Base-by-base conservation (phyloP, 2,329 filamentous ascomycete genomes). In the Colletotrichum phormii region DNA sequence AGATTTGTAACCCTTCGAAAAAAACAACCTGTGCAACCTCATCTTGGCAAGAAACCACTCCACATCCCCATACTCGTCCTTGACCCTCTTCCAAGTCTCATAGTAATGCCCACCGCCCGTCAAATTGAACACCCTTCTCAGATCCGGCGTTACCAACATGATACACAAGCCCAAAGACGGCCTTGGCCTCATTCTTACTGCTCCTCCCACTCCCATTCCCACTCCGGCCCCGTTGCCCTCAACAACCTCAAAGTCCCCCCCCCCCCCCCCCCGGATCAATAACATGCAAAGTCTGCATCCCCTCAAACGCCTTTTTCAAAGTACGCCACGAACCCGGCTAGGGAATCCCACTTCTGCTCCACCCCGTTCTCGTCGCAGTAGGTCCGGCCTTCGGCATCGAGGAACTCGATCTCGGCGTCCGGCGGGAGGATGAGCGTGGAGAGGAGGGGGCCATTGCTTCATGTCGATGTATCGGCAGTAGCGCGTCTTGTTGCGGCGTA, bases 391-490 rank as follows among this genome's bases (percentile, higher is more conserved):
- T 54, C 60, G 2, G 22, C 18, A 7, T 62, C 49, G 42, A 72
- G 24, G 49, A 70, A 65, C 13, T 46, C 26, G 46, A 71, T 64
- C 15, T 33, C 65, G 24, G n/a, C n/a, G n/a, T n/a, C n/a, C n/a
- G n/a, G n/a, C n/a, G n/a, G n/a, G n/a, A n/a, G n/a, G n/a, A n/a
- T n/a, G n/a, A n/a, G n/a, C n/a, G n/a, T n/a, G n/a, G n/a, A n/a
- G n/a, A n/a, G n/a, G n/a, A n/a, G n/a, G n/a, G n/a, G n/a, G n/a
- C 61, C 49, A 60, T n/a, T 73, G 63, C 26, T 46, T 51, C 15
- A 61, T 35, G 65, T 75, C 73, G n/a, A 71, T 60, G 55, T 59
- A 65, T 13, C 60, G 73, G 63, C 73, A 75, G 53, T 75, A 75
- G 6, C 24, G 70, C 1, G 64, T 49, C 66, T 74, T 74, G 22